These are phyloP conservation scores for Solanum rostratum DNA, from an alignment of 257 asterid genomes.

Conservation along the genomic window DNA sequence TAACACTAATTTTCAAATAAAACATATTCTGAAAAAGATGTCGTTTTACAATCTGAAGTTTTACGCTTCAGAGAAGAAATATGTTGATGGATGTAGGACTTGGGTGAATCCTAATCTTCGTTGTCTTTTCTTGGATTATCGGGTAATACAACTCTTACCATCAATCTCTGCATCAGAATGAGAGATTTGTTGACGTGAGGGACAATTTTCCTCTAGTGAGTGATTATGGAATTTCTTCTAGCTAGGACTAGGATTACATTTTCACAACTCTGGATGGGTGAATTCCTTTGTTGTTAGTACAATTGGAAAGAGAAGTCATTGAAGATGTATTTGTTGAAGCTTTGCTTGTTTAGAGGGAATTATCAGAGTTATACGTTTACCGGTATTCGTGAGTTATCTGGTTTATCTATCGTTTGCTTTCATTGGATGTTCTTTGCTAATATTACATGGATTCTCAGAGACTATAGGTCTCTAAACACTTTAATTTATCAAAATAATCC, in stretches of 20 bases:
- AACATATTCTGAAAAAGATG: too few relatives aligned
- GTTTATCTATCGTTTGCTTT: neutral
- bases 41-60: too few relatives aligned
- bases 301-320: neutral
- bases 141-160: too few relatives aligned
- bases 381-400: too few relatives aligned
- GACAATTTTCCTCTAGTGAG: constrained; percentile 29
- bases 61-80: too few relatives aligned
- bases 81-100: too few relatives aligned
- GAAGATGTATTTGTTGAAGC: neutral
- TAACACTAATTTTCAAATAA: too few relatives aligned
- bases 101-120: too few relatives aligned
- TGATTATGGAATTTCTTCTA: constrained; percentile 49
- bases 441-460: neutral
- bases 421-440: neutral
- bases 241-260: constrained; percentile 3
- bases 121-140: too few relatives aligned
- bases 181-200: constrained; percentile 36
- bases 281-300: constrained; percentile 15
- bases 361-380: too few relatives aligned
- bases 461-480: neutral
- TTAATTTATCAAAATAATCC: neutral
- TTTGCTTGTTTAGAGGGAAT: neutral
- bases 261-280: constrained; percentile 67
- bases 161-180: constrained; percentile 41